phyloP scores from a whole-genome alignment of 768 basidiomycete species.

The Boletellus ananas region DNA sequence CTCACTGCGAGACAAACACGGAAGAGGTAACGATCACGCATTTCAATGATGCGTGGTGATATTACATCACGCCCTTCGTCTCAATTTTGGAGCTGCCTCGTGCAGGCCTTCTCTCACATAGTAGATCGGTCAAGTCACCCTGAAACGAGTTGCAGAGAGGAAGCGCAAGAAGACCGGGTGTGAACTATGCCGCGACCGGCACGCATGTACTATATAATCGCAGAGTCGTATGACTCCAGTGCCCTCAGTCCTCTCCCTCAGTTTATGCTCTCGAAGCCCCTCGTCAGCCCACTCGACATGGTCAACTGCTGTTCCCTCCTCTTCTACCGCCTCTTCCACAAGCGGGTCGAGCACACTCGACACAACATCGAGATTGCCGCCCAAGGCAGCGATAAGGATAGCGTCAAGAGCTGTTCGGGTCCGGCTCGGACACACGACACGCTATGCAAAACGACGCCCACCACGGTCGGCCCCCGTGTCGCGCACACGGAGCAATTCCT shows the following conservation, averaged over 20 bases:
- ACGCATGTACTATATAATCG: conserved; percentile 24
- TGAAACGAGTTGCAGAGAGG: conserved; percentile 14
- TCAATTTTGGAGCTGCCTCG: conserved; percentile 29
- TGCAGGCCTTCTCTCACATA: conserved; percentile 19
- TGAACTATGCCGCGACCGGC: conserved; percentile 13
- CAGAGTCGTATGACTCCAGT: conserved; percentile 4
- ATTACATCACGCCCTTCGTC: conserved; percentile 31
- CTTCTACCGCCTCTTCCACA: conserved; percentile 22
- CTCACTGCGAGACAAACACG: conserved; percentile 21
- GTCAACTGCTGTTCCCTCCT: conserved; percentile 20
- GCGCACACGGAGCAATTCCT: conserved; percentile 34
- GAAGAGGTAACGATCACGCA: conserved; percentile 30
- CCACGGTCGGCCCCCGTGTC: conserved; percentile 31
- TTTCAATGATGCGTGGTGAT: conserved; percentile 30
- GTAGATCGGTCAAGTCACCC: conserved; percentile 16
- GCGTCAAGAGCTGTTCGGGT: conserved; percentile 33
- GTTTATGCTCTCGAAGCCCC: conserved; percentile 24
- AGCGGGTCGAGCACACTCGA: conserved; percentile 17
- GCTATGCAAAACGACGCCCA: conserved; percentile 21
- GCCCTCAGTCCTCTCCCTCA: conserved; percentile 9
- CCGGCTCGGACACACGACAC: conserved; percentile 28
- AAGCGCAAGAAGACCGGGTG: conserved; percentile 14
- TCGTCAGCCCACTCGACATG: conserved; percentile 24
- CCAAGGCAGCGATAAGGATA: conserved; percentile 21
- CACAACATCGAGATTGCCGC: conserved; percentile 19